Percentiles rank a stretch among this genome's conserved stretches.
These are phyloP conservation scores for Sporothrix protearum DNA, from an alignment of 2,329 filamentous ascomycete genomes.

Conservation along the genomic window DNA sequence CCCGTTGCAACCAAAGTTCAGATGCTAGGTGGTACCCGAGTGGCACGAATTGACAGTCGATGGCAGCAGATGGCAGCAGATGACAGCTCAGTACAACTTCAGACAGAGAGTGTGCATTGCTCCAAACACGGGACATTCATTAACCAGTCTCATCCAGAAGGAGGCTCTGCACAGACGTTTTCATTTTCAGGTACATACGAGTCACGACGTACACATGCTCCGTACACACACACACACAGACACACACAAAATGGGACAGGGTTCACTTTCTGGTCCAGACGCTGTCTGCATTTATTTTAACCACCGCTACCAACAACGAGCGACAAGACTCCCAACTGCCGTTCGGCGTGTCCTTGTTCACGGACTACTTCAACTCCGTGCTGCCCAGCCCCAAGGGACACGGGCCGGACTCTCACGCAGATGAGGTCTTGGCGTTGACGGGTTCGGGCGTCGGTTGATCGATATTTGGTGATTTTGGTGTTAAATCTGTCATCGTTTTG, in stretches of 20 bases:
- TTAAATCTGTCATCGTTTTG: not conserved
- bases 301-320: not conserved
- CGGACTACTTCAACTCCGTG: constrained; percentile 15
- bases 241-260: not conserved
- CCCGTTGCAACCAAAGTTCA: constrained; percentile 9
- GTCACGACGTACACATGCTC: not conserved
- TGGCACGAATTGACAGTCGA: not conserved
- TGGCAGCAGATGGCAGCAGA: not conserved
- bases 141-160: constrained; percentile 9
- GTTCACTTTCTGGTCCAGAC: not conserved
- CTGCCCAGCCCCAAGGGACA: constrained; percentile 1
- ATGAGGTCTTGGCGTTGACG: constrained; percentile 12
- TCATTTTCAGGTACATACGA: not conserved
- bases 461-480: not conserved
- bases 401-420: constrained; percentile 18
- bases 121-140: constrained; percentile 15
- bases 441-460: not conserved
- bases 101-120: constrained; percentile 4
- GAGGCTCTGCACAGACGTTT: constrained; percentile 16
- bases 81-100: not conserved
- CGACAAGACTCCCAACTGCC: not conserved
- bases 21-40: not conserved
- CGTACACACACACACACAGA: too few species aligned
- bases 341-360: not conserved
- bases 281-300: not conserved